These are phyloP conservation scores for Bassia scoparia DNA, from an alignment of 148 eudicot species.

Conservation along the genomic window DNA sequence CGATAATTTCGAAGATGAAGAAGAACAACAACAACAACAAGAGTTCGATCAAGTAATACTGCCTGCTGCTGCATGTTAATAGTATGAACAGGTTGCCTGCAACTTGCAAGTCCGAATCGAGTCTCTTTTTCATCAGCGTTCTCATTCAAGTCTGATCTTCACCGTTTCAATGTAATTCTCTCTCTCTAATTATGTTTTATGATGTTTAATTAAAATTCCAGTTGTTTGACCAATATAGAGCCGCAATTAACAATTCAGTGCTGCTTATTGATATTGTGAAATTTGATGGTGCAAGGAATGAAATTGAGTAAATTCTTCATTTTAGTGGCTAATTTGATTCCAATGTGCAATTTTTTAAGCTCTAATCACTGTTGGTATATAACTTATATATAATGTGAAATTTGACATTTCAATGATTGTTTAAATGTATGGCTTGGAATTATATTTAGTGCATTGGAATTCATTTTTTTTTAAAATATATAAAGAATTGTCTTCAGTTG, in stretches of 20 bases:
- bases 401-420: too few species aligned
- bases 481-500: neutral
- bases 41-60: neutral
- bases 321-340: neutral
- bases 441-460: too few species aligned
- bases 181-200: neutral
- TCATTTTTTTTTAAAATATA: too few species aligned
- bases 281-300: neutral
- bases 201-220: neutral
- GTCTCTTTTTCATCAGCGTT: slow-evolving; percentile 67
- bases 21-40: slow-evolving; percentile 9
- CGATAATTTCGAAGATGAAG: slow-evolving; percentile 11
- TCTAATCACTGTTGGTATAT: too few species aligned
- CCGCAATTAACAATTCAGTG: neutral
- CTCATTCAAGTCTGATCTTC: slow-evolving; percentile 90
- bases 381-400: too few species aligned
- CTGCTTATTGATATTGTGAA: neutral
- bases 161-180: slow-evolving; percentile 73
- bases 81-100: slow-evolving; percentile 54
- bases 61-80: neutral
- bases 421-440: too few species aligned
- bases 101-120: slow-evolving; percentile 76
- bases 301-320: neutral
- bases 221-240: neutral
- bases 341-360: neutral